These are phyloP conservation scores for Xylaria acuta DNA, from an alignment of 495 filamentous ascomycete genomes.

Conservation along the genomic window DNA sequence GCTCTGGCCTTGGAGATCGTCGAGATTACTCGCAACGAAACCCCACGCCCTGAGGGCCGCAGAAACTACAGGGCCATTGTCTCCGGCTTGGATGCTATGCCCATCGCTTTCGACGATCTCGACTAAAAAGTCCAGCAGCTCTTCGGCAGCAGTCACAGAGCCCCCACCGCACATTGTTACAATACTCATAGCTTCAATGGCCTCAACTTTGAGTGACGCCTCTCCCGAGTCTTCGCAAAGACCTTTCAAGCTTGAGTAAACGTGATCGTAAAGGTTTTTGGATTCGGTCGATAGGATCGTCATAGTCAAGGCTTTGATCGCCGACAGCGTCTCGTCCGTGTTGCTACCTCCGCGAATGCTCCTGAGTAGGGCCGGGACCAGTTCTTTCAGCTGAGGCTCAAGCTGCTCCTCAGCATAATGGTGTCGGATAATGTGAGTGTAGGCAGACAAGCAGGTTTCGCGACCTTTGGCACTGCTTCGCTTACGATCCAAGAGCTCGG, in stretches of 20 bases:
- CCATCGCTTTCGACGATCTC: conserved; percentile 91
- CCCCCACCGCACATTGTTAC: conserved; percentile 83
- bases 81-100: conserved; percentile 71
- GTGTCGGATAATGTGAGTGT: conserved; percentile 73
- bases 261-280: conserved; percentile 71
- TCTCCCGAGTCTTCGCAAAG: conserved; percentile 72
- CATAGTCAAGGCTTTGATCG: conserved; percentile 76
- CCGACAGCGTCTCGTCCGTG: conserved; percentile 73
- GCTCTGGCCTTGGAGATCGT: conserved; percentile 77
- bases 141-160: conserved; percentile 68
- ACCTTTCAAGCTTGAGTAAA: conserved; percentile 68
- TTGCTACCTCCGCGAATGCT: conserved; percentile 75
- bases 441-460: conserved; percentile 73
- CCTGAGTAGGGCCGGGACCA: conserved; percentile 74
- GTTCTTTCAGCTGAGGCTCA: conserved; percentile 61
- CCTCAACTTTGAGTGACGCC: conserved; percentile 68
- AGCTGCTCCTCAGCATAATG: conserved; percentile 77
- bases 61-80: conserved; percentile 76
- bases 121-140: conserved; percentile 81
- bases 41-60: conserved; percentile 91
- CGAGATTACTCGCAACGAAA: conserved; percentile 80
- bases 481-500: conserved; percentile 87
- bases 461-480: conserved; percentile 79
- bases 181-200: conserved; percentile 76
- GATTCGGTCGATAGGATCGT: conserved; percentile 76